Percentiles rank a stretch among this genome's conserved stretches.
Conservation (phyloP, 2,329 filamentous ascomycete genomes). For the Sporothrix humicola region DNA sequence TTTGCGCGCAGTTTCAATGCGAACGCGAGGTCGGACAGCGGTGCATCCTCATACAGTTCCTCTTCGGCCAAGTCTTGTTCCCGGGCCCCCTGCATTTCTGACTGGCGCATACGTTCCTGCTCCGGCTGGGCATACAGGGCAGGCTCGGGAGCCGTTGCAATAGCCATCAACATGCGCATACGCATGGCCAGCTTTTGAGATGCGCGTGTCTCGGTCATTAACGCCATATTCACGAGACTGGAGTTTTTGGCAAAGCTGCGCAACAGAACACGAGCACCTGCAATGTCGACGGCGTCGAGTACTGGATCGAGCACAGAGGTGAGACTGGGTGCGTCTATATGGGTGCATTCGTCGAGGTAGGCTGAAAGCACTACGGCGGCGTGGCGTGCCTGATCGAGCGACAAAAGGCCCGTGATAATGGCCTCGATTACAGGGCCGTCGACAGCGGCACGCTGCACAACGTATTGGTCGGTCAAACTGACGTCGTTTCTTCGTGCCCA, state of each 20-base stretch:
- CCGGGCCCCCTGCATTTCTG: neutral
- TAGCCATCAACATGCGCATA: slow-evolving; percentile 35
- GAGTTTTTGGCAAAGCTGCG: slow-evolving; percentile 43
- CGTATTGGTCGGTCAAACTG: slow-evolving; percentile 44
- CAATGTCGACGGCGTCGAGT: slow-evolving; percentile 48
- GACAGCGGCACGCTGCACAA: slow-evolving; percentile 51
- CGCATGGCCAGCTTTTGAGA: slow-evolving; percentile 33
- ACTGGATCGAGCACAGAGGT: slow-evolving; percentile 52
- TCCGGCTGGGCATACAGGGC: neutral
- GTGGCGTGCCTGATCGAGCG: slow-evolving; percentile 53
- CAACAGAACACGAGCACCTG: slow-evolving; percentile 46
- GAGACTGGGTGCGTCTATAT: slow-evolving; percentile 49
- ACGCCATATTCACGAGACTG: slow-evolving; percentile 36
- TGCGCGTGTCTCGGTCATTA: slow-evolving; percentile 30
- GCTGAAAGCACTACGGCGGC: slow-evolving; percentile 52
- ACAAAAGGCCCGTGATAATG: slow-evolving; percentile 56
- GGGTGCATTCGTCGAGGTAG: slow-evolving; percentile 47
- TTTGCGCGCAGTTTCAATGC: neutral
- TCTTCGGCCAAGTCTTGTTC: neutral
- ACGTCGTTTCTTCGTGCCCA: slow-evolving; percentile 43
- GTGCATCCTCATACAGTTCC: neutral
- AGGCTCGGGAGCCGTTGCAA: slow-evolving; percentile 31
- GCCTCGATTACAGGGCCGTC: slow-evolving; percentile 51
- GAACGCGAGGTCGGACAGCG: neutral
- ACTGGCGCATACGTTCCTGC: neutral